Base-by-base conservation (phyloP, 2,329 filamentous ascomycete genomes). In the Elsinoe batatas region DNA sequence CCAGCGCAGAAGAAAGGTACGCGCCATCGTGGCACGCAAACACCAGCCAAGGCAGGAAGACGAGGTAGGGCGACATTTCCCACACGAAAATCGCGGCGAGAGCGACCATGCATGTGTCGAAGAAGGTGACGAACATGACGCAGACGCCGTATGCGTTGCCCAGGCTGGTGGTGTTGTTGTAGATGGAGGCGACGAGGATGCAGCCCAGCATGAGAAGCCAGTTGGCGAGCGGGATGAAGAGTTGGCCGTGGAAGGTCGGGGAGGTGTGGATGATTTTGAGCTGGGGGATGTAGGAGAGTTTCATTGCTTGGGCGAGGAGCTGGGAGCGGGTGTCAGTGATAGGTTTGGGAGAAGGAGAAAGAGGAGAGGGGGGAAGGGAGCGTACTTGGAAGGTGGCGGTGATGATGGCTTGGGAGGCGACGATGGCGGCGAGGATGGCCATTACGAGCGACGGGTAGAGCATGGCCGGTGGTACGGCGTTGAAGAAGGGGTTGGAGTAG, bases 91-190 rank as follows among this genome's bases (percentile, higher is more conserved):
- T 74, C 0, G 86, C 83, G 1, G 85, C 83, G 1, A 91, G 72
- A 0, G 84, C 79, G 1, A 88, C 83, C 77, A 91, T 82, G 67
- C 79, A 84, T 0, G 86, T 90, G 55, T 84, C 85, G 64, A 91
- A 82, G 65, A 90, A 88, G 0, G 86, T 88, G 42, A 90, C 87
- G 49, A 87, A 80, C 62, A 90, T 88, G 65, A 91, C 87, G 61
- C 87, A 91, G 6, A 88, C 83, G 37, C 87, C 85, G 62, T 90
- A 90, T 0, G 86, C 86, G 62, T 88, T 82, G 20, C 86, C 86
- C 0, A 89, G 76, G 56, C 76, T 76, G 0, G 82, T 85, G 0
- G 84, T 86, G 61, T 87, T 85, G 65, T 83, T 86, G 70, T 88
- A 90, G 2, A 87, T 79, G 0, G 80, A 81, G 0, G 87, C 85